Base-by-base conservation (phyloP, 345 rosid genomes). In the Ceriops tagal region DNA sequence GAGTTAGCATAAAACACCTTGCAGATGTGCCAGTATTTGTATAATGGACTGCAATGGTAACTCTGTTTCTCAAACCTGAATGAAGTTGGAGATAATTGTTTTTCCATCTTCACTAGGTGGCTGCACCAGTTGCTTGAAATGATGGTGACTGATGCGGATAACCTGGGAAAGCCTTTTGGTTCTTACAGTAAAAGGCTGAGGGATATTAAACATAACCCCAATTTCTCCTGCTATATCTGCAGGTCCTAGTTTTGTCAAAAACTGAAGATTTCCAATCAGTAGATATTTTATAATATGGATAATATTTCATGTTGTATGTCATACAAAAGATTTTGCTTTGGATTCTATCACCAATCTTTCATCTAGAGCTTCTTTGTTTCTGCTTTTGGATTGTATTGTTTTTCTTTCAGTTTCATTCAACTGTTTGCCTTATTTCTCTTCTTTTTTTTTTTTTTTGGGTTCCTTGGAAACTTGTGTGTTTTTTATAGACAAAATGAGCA, bases 161-260 rank as follows among this genome's bases (percentile, higher is more conserved):
- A 93, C 92, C 78, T 93, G 97, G 73, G 96, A 91, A 61, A 93
- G 96, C 75, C 89, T 80, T 62, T 81, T 84, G 53, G 97, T 93
- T 75, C 95, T 82, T 71, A 89, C 78, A 18, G 83, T 82, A 71
- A 81, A 87, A 46, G 97, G 98, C 73, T 93, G 98, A 43, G 96
- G 97, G 74, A 89, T 81, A 75, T 93, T 93, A 83, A 93, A 91
- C 21, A 91, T 58, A 53, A 93, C 98, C 49, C 96, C 97, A 64
- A 93, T 83, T 71, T 93, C 99, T 78, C 99, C 99, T 57, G 86
- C 89, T 87, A 95, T 77, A 30, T 85, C 87, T 56, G 86, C 83
- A 7, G 92, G 67, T 70, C 87, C 96, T 80, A 88, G 81, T 80
- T 85, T 87, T 24, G 84, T 76, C 79, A 92, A 74, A 68, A 79